Base-by-base conservation (phyloP, 805 yeast species). In the Saturnispora quitensis region DNA sequence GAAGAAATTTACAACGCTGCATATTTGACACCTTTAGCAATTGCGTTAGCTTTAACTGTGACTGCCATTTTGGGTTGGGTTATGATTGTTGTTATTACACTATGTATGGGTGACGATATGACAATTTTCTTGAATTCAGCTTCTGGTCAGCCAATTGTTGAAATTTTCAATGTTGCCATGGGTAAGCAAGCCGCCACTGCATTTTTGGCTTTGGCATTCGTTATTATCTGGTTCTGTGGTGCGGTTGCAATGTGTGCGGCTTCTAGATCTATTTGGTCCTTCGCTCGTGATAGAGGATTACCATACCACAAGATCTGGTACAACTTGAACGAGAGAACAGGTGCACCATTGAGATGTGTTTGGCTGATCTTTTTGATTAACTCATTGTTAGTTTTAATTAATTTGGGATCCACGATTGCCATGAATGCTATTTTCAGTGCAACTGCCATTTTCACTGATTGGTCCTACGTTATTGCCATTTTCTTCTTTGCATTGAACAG, bases 1-100 rank as follows among this genome's bases (percentile, higher is more conserved):
- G 82, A 77, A 60, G 81, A 77, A 60, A 74, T 79, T 53, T 68
- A 71, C 51, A 71, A 75, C 53, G 84, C 86, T 18, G 77, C 77
- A 13, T 68, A 66, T 52, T 69, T 74, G 33, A 78, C 82, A 8
- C 86, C 86, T 18, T 62, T 74, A 53, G 86, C 86, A 9, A 80
- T 81, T 48, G 71, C 79, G 7, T 68, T 77, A 10, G 80, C 83
- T 18, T 71, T 78, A 48, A 60, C 72, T 12, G 70, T 73, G 5
- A 76, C 81, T 48, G 75, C 78, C 60, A 52, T 73, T 36, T 59
- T 76, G 38, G 82, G 82, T 20, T 76, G 78, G 74, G 61, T 71
- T 49, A 68, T 77, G 43, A 68, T 73, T 52, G 68, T 78, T 53
- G 79, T 75, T 25, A 70, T 73, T 54, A 70, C 74, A 46, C 70